These are phyloP conservation scores for Dichotomocladium elegans DNA, from an alignment of 371 early-diverging fungal genomes.

Conservation along the genomic window DNA sequence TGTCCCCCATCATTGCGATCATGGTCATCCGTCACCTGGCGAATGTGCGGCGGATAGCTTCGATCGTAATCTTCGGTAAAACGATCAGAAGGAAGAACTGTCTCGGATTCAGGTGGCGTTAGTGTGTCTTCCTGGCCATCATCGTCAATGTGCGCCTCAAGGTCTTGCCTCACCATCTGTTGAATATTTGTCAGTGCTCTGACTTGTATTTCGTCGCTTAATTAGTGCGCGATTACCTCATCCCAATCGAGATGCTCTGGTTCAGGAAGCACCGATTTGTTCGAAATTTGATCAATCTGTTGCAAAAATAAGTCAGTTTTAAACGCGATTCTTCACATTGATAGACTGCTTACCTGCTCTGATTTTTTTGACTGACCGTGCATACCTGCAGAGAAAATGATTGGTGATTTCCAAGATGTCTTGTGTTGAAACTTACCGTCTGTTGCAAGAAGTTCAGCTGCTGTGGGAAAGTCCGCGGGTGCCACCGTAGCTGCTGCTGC, in stretches of 20 bases:
- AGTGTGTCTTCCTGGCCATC: background rate
- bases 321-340: background rate
- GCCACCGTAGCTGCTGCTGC: conserved; percentile 1
- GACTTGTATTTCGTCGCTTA: too few species aligned
- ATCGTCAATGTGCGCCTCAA: conserved; percentile 6
- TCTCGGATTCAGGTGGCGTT: conserved; percentile 9
- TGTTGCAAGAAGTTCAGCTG: conserved; percentile 18
- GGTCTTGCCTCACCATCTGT: conserved; percentile 14
- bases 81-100: conserved; percentile 35
- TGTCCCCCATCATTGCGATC: background rate
- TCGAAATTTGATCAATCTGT: background rate
- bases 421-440: conserved; percentile 13
- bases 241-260: conserved; percentile 23
- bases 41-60: conserved; percentile 34
- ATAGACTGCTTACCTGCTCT: background rate
- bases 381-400: background rate
- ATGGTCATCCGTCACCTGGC: conserved; percentile 8
- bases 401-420: background rate
- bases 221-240: too few species aligned
- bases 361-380: background rate
- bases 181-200: too few species aligned
- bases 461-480: conserved; percentile 24
- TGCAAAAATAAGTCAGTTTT: background rate
- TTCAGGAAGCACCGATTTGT: background rate
- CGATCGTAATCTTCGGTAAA: conserved; percentile 51